Evolutionary conservation across 345 rosid genomes (phyloP), one percentile per base, ranked within the genome.

Genomic region (Populus deltoides): DNA sequence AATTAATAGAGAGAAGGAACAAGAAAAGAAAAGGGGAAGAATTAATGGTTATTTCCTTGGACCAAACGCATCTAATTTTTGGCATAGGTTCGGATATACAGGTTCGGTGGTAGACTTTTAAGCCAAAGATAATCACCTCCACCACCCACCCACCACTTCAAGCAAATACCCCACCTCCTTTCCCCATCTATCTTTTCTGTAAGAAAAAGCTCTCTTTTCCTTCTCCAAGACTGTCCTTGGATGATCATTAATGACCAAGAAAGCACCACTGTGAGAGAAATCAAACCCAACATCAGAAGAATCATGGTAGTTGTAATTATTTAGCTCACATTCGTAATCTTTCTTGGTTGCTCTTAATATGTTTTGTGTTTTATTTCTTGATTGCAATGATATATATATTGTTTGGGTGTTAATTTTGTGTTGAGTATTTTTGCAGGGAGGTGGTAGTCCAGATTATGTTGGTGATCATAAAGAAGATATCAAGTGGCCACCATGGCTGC

Each of bases 401-500:
- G 45, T 9, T 41, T 8, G 10, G 2, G 45, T 24, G 63, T 13
- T 38, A 7, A n/a, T 27, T 43, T 7, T 69, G 70, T 16, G 3
- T 17, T 57, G 13, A 31, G 43, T 31, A 15, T 61, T 36, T 29
- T 20, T 43, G n/a, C 29, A 86, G 88, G 93, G 93, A 18, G 93
- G 81, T 27, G 87, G 93, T 76, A 88, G 89, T 77, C 89, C 89
- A 6, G 73, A 31, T 66, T 69, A 43, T 73, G 57, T 4, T 41
- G 71, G 18, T 38, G 77, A 35, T 24, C 29, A 22, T 8, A 66
- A 53, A 43, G 82, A 81, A 25, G 81, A 79, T 13, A 57, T 57
- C 11, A 80, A 79, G 68, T 88, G 89, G 94, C 99, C 98, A 0
- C 89, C 87, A 72, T 96, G 99, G 99, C 81, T 96, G 68, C 88